Evolutionary conservation across 768 basidiomycete genomes (phyloP).

Genomic region (Rhizopogon rudus): DNA sequence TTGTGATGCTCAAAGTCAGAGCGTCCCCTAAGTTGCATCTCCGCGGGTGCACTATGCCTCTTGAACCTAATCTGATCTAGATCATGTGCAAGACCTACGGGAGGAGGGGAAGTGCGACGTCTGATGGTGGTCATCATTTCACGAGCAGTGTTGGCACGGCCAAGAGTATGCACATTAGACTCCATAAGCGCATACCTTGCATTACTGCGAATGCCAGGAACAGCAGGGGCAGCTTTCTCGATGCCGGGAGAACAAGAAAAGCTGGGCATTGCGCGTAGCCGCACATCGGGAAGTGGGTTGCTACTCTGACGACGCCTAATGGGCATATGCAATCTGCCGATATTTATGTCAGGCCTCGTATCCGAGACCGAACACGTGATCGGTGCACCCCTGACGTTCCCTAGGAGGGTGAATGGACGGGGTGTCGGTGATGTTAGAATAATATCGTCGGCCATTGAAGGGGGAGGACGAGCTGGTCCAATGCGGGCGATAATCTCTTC

Average conservation of each 20-base stretch:
- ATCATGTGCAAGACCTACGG: constrained; percentile 7
- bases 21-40: constrained; percentile 46
- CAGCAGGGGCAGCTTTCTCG: constrained; percentile 43
- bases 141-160: constrained; percentile 52
- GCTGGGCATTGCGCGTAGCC: constrained; percentile 23
- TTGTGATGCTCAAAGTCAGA: constrained; percentile 55
- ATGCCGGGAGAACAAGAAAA: constrained; percentile 34
- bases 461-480: constrained; percentile 14
- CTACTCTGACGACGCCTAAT: constrained; percentile 23
- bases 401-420: constrained; percentile 32
- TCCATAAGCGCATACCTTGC: constrained; percentile 48
- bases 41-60: constrained; percentile 61
- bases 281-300: constrained; percentile 4
- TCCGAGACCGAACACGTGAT: constrained; percentile 13
- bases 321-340: constrained; percentile 41
- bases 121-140: constrained; percentile 64
- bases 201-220: constrained; percentile 38
- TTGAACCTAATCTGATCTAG: constrained; percentile 35
- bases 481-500: constrained; percentile 72
- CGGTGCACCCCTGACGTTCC: constrained; percentile 5
- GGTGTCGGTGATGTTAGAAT: not conserved
- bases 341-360: constrained; percentile 20
- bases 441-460: not conserved
- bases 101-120: constrained; percentile 42
- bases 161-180: constrained; percentile 45